phyloP scores from a whole-genome alignment of 75 land plant species.

The Pseudotsuga menziesii region DNA sequence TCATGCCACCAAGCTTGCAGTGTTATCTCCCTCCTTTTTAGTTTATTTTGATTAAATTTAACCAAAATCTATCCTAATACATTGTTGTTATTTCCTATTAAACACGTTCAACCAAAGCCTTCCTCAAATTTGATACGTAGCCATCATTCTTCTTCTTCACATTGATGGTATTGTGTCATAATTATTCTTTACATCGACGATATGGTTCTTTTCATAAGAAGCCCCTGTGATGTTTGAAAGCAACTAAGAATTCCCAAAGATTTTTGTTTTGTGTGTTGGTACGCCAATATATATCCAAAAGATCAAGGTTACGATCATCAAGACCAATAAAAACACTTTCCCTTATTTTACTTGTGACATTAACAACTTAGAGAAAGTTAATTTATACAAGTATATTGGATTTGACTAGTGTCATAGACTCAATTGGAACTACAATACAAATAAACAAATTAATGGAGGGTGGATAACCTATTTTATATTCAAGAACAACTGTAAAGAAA shows the following conservation, averaged over 20 bases:
- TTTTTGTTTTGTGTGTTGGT: not conserved
- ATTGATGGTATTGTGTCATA: no score
- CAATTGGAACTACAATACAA: not conserved
- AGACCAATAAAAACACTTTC: not conserved
- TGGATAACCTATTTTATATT: not conserved
- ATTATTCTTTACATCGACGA: no score
- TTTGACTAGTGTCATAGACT: not conserved
- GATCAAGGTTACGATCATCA: not conserved
- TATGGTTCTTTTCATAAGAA: no score
- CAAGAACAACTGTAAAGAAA: not conserved
- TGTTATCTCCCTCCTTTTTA: no score
- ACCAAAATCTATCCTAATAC: no score
- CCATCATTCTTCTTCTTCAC: no score
- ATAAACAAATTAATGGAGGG: not conserved
- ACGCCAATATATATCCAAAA: not conserved
- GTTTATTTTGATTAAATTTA: no score
- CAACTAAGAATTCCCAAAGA: no score
- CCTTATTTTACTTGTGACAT: not conserved
- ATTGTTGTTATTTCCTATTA: no score
- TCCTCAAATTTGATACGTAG: no score
- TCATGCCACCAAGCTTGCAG: no score
- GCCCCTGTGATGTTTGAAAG: not conserved
- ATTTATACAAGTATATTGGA: not conserved
- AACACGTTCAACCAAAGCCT: no score
- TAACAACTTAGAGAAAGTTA: not conserved